phyloP scores from a whole-genome alignment of 768 basidiomycete species.

The Lentinula raphanica region DNA sequence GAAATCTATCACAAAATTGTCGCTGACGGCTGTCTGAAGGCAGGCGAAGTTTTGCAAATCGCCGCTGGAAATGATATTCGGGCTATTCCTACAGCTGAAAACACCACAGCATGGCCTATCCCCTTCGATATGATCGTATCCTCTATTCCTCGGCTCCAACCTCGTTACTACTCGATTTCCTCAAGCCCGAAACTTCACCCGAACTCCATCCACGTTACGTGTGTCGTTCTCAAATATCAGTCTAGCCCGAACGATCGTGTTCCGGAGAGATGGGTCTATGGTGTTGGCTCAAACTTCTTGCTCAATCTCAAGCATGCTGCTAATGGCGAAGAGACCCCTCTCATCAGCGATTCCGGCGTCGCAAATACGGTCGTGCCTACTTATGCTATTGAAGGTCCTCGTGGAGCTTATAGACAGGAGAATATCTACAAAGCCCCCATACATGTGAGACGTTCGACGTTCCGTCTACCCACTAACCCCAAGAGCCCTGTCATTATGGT shows the following conservation, averaged over 20 bases:
- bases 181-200: slow-evolving; percentile 92
- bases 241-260: slow-evolving; percentile 51
- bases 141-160: slow-evolving; percentile 88
- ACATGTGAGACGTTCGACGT: slow-evolving; percentile 93
- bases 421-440: slow-evolving; percentile 80
- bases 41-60: slow-evolving; percentile 89
- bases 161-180: slow-evolving; percentile 97
- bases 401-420: slow-evolving; percentile 73
- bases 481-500: slow-evolving; percentile 99
- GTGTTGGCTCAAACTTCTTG: slow-evolving; percentile 93
- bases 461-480: slow-evolving; percentile 94
- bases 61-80: slow-evolving; percentile 76
- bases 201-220: slow-evolving; percentile 89
- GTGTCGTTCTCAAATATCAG: slow-evolving; percentile 92
- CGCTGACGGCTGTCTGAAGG: slow-evolving; percentile 77
- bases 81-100: slow-evolving; percentile 53
- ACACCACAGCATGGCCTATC: slow-evolving; percentile 83
- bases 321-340: slow-evolving; percentile 49
- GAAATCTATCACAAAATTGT: slow-evolving; percentile 79
- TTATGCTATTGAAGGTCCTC: slow-evolving; percentile 88
- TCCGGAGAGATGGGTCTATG: slow-evolving; percentile 67
- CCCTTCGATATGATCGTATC: slow-evolving; percentile 98
- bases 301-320: slow-evolving; percentile 83
- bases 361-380: slow-evolving; percentile 46
- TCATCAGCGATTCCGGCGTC: slow-evolving; percentile 32